Evolutionary conservation across 345 rosid species (phyloP).

Genomic region (Mallotus nudiflorus): DNA sequence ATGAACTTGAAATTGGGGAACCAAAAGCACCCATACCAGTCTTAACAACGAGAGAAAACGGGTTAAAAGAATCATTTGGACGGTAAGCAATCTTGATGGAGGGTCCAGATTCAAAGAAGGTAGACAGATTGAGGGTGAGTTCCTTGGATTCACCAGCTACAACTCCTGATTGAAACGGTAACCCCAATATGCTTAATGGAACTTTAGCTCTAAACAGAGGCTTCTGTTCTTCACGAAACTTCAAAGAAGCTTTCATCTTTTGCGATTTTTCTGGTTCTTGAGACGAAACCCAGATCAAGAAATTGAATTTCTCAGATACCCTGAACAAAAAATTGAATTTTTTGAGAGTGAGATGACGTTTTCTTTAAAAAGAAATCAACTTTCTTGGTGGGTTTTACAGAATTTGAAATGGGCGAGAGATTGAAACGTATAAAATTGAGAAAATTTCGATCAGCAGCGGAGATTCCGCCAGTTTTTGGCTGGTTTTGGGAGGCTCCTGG

Average conservation of each 20-base stretch:
- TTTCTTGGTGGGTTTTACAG: background rate
- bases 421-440: background rate
- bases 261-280: background rate
- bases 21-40: slow-evolving; percentile 88
- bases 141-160: slow-evolving; percentile 89
- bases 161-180: slow-evolving; percentile 88
- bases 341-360: background rate
- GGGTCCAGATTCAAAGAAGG: slow-evolving; percentile 88
- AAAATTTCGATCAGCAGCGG: background rate
- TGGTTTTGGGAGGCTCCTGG: background rate
- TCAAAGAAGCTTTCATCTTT: slow-evolving; percentile 82
- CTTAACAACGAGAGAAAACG: slow-evolving; percentile 81
- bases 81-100: slow-evolving; percentile 78
- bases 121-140: slow-evolving; percentile 70
- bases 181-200: slow-evolving; percentile 70
- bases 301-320: background rate
- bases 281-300: slow-evolving; percentile 5
- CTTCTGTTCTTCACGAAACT: slow-evolving; percentile 87
- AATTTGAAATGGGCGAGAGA: background rate
- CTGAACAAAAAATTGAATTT: background rate
- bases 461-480: slow-evolving; percentile 9
- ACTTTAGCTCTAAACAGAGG: slow-evolving; percentile 80
- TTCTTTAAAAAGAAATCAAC: background rate
- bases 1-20: slow-evolving; percentile 66
- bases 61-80: slow-evolving; percentile 82